Evolutionary conservation across 345 rosid genomes (phyloP), one percentile per base, ranked within the genome.

Genomic region (Hibiscus mutabilis): DNA sequence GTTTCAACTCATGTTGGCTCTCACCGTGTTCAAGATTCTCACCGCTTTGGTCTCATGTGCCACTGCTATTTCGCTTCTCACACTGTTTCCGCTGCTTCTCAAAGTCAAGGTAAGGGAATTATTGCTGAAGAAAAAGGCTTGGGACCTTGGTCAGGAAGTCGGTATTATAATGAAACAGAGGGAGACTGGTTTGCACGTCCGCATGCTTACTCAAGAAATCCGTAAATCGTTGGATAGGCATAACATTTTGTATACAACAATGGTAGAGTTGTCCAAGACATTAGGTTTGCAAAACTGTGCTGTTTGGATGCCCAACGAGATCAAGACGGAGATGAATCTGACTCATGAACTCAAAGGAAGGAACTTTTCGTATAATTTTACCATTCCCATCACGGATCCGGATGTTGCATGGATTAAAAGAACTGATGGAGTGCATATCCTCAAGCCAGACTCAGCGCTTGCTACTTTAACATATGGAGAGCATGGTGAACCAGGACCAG

Each of bases 31-130:
- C 85, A 95, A 95, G 89, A 82, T 90, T 68, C 79, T 95, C 59
- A 95, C 99, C 19, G 99, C 99, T 66, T 76, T 95, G 68, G 99
- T 95, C 67, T 95, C 99, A 0, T 92, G 97, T 58, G 98, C 99
- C 67, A 95, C 99, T 0, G 89, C 99, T 0, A 92, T 95, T 46
- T 92, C 99, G 6, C 94, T 95, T 33, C 70, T 95, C 75, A 90
- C 97, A 57, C 86, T 95, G 49, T 82, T 95, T 77, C 99, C 99
- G 60, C 80, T 95, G 74, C 98, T 90, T 73, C 86, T 95, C 71
- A 90, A 95, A 81, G 92, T 92, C 73, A 95, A 95, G 79, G 97
- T 92, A 40, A 82, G 99, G 49, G 99, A 95, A 47, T 85, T 95
- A 73, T 86, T 92, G 94, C 76, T 95, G 79, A 95, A 86, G 92